Percentiles rank a stretch among this genome's conserved stretches.
These are phyloP conservation scores for Neurospora sp. DNA, from an alignment of 495 filamentous ascomycete species.

Conservation along the genomic window DNA sequence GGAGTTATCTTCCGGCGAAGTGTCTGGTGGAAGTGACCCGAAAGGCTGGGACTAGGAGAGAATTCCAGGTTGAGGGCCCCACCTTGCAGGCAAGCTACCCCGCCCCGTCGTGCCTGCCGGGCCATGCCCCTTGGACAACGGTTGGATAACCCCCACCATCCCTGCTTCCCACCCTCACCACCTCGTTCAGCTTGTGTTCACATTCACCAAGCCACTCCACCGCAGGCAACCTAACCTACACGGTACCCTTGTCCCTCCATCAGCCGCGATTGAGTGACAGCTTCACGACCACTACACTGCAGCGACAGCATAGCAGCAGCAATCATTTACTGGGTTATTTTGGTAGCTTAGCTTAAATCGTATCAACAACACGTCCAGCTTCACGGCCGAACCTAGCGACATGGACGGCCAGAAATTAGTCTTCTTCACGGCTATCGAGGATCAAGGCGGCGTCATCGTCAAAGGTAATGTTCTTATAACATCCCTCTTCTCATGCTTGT, in stretches of 20 bases:
- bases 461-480: slow-evolving; percentile 24
- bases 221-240: neutral
- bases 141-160: neutral
- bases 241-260: neutral
- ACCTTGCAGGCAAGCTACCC: neutral
- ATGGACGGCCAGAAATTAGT: slow-evolving; percentile 20
- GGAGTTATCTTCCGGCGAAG: neutral
- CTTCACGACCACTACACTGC: neutral
- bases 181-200: neutral
- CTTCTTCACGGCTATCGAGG: slow-evolving; percentile 37
- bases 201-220: neutral
- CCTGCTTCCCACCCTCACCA: neutral
- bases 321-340: neutral
- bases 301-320: neutral
- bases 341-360: neutral
- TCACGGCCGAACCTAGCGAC: neutral
- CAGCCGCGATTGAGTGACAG: neutral
- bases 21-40: too few species aligned
- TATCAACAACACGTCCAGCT: neutral
- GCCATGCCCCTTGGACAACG: neutral
- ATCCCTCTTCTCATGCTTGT: neutral
- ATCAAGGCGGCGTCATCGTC: slow-evolving; percentile 35
- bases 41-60: too few species aligned
- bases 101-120: neutral
- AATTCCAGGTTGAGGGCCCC: neutral